Evolutionary conservation across 202 grass and related monocot species (phyloP).

Genomic region (Zizania palustris): DNA sequence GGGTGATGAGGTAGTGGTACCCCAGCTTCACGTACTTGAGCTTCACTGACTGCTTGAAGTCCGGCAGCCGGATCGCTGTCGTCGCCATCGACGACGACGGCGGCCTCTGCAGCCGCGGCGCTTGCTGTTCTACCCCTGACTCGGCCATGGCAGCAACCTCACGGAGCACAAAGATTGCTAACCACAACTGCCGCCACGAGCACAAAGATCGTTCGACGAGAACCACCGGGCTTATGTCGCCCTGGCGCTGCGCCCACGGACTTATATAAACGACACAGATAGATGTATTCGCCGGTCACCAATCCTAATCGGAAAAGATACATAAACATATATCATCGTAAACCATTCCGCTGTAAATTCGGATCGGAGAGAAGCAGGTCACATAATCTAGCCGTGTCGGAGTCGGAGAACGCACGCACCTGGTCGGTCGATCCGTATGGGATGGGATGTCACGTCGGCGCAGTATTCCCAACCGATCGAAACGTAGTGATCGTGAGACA

Average conservation of each 20-base stretch:
- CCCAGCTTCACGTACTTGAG: slow-evolving; percentile 90
- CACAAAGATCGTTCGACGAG: background rate
- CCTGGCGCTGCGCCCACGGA: background rate
- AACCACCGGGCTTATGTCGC: background rate
- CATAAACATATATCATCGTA: too few relatives aligned
- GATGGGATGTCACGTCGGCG: background rate
- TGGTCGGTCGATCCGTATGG: slow-evolving; percentile 7
- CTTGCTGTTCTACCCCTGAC: background rate
- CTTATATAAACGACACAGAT: background rate
- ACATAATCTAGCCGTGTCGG: background rate
- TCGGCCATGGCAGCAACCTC: slow-evolving; percentile 14
- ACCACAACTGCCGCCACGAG: background rate
- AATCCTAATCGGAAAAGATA: background rate
- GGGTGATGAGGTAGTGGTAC: slow-evolving; percentile 72
- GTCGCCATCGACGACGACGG: background rate
- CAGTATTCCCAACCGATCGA: too few relatives aligned
- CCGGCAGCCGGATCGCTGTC: slow-evolving; percentile 29
- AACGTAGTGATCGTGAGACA: too few relatives aligned
- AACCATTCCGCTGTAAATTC: too few relatives aligned
- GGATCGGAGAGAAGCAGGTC: background rate
- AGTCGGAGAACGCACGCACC: background rate
- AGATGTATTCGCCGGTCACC: background rate
- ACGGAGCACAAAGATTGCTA: slow-evolving; percentile 20
- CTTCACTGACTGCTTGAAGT: slow-evolving; percentile 77
- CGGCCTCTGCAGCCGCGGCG: slow-evolving; percentile 1